Evolutionary conservation across 768 basidiomycete genomes (phyloP), one percentile per base, ranked within the genome.

Genomic region (Mycena maculata): DNA sequence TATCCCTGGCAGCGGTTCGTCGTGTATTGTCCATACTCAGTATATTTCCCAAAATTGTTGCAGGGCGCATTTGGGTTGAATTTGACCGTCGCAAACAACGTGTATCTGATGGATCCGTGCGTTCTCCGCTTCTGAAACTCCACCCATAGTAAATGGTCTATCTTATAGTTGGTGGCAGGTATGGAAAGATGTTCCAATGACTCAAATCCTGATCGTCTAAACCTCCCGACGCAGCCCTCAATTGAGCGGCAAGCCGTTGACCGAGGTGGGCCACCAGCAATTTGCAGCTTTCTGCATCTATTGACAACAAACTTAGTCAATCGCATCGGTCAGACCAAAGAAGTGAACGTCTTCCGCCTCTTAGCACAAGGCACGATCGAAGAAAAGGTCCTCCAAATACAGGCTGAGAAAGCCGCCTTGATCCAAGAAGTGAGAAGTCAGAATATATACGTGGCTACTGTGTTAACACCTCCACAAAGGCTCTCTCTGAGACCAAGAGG

Each of bases 61-160:
- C 42, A 59, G 57, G 57, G 57, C 22, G 57, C 41, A 11, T 42
- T 59, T 28, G 57, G 57, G 18, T 42, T 59, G 25, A 59, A 59
- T n/a, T 16, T 59, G 18, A 47, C 42, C 20, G 57, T 23, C 4
- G 57, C 57, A 23, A 59, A 59, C 28, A 39, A 59, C 20, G 33
- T 36, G 8, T 36, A 7, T 36, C 33, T 36, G 8, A 36, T 36
- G 55, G 55, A 57, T 27, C 55, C 55, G 55, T 57, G 13, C 12
- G 55, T n/a, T 36, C 25, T 38, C 27, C 27, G 7, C 55, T 39
- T 33, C 36, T 56, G 33, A 8, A 13, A 16, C 33, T 54, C 31
- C 27, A 54, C 33, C 13, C 13, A 44, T 23, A 44, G 47, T n/a
- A 13, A 48, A 36, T 36, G 33, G 33, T 13, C 33, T 36, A 36